Conservation (phyloP, 768 basidiomycete genomes). For the Pleurotus sapidus region DNA sequence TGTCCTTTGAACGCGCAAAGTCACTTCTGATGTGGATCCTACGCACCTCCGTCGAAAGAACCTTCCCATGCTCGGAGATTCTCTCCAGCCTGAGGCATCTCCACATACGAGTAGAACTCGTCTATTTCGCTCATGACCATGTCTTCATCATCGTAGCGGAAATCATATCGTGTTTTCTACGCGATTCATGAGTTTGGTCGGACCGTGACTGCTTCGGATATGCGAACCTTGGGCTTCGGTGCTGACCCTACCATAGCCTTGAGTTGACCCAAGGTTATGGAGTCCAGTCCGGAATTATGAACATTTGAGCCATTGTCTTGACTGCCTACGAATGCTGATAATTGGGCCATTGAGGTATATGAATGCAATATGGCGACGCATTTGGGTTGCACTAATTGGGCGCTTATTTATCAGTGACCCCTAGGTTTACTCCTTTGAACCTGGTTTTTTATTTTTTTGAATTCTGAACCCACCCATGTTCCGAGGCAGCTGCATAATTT, state of each 20-base stretch:
- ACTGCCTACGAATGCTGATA: constrained; percentile 23
- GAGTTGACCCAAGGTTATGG: constrained; percentile 80
- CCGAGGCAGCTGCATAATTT: too few relatives aligned
- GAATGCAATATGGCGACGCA: background rate
- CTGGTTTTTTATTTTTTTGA: too few relatives aligned
- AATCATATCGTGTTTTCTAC: constrained; percentile 88
- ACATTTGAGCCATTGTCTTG: constrained; percentile 23
- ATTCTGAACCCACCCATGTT: too few relatives aligned
- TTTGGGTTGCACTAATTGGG: background rate
- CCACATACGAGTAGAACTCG: constrained; percentile 97
- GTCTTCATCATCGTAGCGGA: constrained; percentile 94
- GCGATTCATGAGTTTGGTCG: background rate
- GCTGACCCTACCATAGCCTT: constrained; percentile 67
- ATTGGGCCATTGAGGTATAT: constrained; percentile 15
- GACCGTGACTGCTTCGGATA: background rate
- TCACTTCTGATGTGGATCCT: background rate
- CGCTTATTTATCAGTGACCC: background rate
- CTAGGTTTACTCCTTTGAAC: too few relatives aligned
- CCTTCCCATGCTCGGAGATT: constrained; percentile 87
- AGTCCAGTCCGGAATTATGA: constrained; percentile 51
- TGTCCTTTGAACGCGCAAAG: constrained; percentile 10
- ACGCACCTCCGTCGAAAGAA: constrained; percentile 74
- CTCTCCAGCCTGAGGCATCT: constrained; percentile 88
- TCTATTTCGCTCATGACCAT: constrained; percentile 95
- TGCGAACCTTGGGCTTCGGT: constrained; percentile 71